These are phyloP conservation scores for Mallotus repandus DNA, from an alignment of 441 rosid genomes.

Conservation along the genomic window DNA sequence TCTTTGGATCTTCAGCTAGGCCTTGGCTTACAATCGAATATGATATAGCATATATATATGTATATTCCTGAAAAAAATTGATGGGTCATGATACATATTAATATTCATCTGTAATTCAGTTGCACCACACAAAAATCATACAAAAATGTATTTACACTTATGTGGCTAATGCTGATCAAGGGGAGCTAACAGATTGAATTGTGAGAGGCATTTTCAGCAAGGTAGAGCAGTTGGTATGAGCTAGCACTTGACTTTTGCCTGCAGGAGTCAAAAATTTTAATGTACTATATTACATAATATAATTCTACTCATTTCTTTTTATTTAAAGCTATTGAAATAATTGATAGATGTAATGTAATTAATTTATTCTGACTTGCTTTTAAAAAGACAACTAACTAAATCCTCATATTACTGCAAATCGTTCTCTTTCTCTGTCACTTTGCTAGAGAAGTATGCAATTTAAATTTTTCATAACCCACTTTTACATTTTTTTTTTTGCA, in stretches of 20 bases:
- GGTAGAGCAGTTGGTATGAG: neutral
- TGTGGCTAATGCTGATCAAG: constrained; percentile 1
- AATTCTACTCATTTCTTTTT: neutral
- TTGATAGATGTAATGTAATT: neutral
- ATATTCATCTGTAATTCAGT: constrained; percentile 3
- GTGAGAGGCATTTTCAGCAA: constrained; percentile 1
- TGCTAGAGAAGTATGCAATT: neutral
- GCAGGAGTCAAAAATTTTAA: neutral
- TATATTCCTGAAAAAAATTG: too few species aligned
- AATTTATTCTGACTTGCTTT: constrained; percentile 3
- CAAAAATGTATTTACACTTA: neutral
- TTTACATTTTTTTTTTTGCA: too few species aligned
- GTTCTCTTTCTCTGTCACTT: too few species aligned
- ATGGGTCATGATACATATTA: too few species aligned
- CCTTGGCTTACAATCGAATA: constrained; percentile 41
- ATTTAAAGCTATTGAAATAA: neutral
- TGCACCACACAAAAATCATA: neutral
- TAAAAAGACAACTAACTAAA: neutral
- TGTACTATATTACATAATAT: neutral
- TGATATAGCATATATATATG: constrained; percentile 6
- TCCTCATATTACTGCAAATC: neutral
- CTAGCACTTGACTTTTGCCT: neutral
- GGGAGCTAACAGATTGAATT: neutral
- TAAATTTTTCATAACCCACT: too few species aligned
- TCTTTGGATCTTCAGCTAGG: constrained; percentile 75